Evolutionary conservation across 2,329 filamentous ascomycete species (phyloP), one percentile per base, ranked within the genome.

Genomic region (Neonectria faginata): DNA sequence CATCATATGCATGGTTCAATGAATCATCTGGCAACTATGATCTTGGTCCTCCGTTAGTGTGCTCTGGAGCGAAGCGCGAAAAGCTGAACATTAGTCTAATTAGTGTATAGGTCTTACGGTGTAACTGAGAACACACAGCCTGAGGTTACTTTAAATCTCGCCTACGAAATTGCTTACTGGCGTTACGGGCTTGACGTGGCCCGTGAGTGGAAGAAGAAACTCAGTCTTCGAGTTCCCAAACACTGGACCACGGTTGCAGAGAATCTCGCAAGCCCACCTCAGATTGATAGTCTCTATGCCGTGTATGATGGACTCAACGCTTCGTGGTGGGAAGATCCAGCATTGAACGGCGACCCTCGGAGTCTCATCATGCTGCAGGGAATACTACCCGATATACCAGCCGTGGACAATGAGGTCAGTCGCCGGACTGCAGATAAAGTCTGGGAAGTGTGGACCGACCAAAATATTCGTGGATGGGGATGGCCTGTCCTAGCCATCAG

Each of bases 101-200:
- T 42, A n/a, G 8, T 11, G 11, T n/a, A 42, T 6, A 69, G 69
- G 10, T 60, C 83, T 68, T 83, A 83, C 20, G 80, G 81, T 0
- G 82, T 79, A 0, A 81, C 83, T 1, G 87, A 89, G 70, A 89
- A 88, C 67, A 89, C 87, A 0, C 80, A 81, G 11, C 86, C 86
- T 1, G 88, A 88, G 64, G 75, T 70, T 1, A 89, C 86, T 0
- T 72, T 84, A 2, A 89, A 89, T 68, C 85, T 87, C 18, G 83
- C 86, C 0, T 89, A 89, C 60, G 87, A 89, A 76, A 76, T 86
- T 6, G 84, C 86, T 7, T 89, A 89, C 74, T 89, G 86, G 86
- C 80, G 84, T 16, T 89, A 89, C 64, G 87, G 87, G 1, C 79
- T 89, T 16, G 81, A 85, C 25, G 74, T 88, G 1, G 87, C 87